Conservation (phyloP, 2,329 filamentous ascomycete species). For the Fusarium sp. region DNA sequence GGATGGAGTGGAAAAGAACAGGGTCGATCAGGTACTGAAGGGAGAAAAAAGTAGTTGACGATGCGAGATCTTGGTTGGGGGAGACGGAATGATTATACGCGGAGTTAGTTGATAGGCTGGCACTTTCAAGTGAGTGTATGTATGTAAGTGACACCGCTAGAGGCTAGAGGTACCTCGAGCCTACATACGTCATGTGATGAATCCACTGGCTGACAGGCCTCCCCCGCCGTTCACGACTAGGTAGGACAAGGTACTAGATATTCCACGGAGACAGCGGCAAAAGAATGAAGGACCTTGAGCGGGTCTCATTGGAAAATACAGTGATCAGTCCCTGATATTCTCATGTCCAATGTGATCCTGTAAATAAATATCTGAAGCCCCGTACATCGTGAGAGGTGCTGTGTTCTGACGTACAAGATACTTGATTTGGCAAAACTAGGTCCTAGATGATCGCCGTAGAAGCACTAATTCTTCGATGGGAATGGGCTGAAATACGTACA, state of each 20-base stretch:
- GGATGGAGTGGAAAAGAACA: not conserved
- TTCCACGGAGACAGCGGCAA: not conserved
- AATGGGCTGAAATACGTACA: not conserved
- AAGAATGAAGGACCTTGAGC: constrained; percentile 1
- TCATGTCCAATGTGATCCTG: no score
- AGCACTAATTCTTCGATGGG: not conserved
- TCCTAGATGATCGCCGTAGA: not conserved
- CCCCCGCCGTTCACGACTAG: constrained; percentile 12
- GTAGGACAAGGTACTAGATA: not conserved
- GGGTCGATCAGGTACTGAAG: constrained; percentile 8
- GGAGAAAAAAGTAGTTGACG: constrained; percentile 10
- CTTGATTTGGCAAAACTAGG: not conserved
- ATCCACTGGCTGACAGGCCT: constrained; percentile 26
- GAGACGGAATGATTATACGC: constrained; percentile 32
- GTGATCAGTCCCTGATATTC: not conserved
- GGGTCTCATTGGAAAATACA: not conserved
- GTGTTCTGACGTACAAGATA: not conserved
- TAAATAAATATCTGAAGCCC: not conserved
- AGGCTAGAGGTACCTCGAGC: constrained; percentile 10
- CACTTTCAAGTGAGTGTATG: constrained; percentile 20
- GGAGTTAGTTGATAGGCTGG: constrained; percentile 37
- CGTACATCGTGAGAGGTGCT: not conserved
- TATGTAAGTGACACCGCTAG: constrained; percentile 37
- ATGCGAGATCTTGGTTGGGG: constrained; percentile 21
- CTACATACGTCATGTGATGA: constrained; percentile 39